Evolutionary conservation across 2,329 filamentous ascomycete species (phyloP).

Genomic region (Fusarium sp.): DNA sequence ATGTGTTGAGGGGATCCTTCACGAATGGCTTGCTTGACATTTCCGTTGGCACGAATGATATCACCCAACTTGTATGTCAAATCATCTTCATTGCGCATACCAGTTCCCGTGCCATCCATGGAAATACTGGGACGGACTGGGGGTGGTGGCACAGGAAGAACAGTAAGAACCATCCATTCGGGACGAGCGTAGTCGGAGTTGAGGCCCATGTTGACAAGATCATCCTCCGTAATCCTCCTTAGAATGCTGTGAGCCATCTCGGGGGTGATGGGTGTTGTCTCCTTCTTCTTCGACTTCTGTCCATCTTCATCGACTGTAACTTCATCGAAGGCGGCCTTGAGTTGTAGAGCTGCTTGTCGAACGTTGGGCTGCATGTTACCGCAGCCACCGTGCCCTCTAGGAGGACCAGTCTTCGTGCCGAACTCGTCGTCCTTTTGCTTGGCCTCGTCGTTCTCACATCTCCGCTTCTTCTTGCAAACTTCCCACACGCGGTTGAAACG

Average conservation of each 20-base stretch:
- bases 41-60: constrained; percentile 96
- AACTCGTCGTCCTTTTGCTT: constrained; percentile 76
- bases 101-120: constrained; percentile 92
- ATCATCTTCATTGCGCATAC: constrained; percentile 96
- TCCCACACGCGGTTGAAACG: constrained; percentile 94
- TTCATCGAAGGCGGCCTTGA: constrained; percentile 84
- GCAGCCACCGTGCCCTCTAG: constrained; percentile 82
- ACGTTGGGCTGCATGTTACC: constrained; percentile 91
- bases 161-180: constrained; percentile 98
- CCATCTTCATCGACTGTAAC: constrained; percentile 75
- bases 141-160: constrained; percentile 93
- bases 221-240: constrained; percentile 81
- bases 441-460: constrained; percentile 83
- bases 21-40: constrained; percentile 88
- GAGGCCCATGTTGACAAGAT: constrained; percentile 87
- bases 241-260: constrained; percentile 88
- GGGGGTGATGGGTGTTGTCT: constrained; percentile 85
- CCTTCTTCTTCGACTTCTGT: constrained; percentile 66
- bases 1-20: constrained; percentile 95
- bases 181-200: constrained; percentile 95
- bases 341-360: constrained; percentile 84
- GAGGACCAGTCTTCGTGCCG: constrained; percentile 65
- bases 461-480: constrained; percentile 87
- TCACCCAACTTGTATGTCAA: constrained; percentile 99
- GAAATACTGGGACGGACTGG: constrained; percentile 97